These are phyloP conservation scores for Clonostachys solani DNA, from an alignment of 2,329 filamentous ascomycete genomes.

Conservation along the genomic window DNA sequence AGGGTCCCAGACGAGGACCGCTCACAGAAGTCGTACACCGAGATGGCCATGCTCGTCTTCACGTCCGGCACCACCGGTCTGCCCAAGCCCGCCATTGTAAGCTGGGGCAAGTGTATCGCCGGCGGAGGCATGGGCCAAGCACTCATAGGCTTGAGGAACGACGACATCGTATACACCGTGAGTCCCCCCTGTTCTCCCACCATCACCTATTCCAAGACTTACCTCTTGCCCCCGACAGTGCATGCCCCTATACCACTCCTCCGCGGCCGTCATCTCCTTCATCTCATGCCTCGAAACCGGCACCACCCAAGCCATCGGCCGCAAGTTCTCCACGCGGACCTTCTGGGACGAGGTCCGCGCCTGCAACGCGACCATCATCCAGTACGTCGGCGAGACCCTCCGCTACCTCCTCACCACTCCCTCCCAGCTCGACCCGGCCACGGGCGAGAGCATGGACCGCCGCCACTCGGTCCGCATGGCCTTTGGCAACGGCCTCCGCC, in stretches of 20 bases:
- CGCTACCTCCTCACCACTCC: conserved; percentile 73
- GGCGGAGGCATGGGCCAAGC: conserved; percentile 46
- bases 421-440: conserved; percentile 55
- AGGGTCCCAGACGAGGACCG: conserved; percentile 57
- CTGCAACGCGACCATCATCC: conserved; percentile 68
- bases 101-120: conserved; percentile 62
- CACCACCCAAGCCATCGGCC: conserved; percentile 66
- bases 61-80: conserved; percentile 83
- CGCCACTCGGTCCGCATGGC: conserved; percentile 70
- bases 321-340: conserved; percentile 70
- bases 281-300: conserved; percentile 54
- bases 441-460: conserved; percentile 65
- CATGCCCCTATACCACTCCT: conserved; percentile 88
- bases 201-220: conserved; percentile 2
- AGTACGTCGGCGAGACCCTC: conserved; percentile 86
- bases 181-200: conserved; percentile 10
- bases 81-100: conserved; percentile 74
- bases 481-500: conserved; percentile 81
- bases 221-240: conserved; percentile 38
- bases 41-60: conserved; percentile 74
- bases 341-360: conserved; percentile 77
- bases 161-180: conserved; percentile 74
- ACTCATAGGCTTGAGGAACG: conserved; percentile 14
- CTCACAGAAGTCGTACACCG: conserved; percentile 40
- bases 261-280: conserved; percentile 69